Base-by-base conservation (phyloP, 352 stramenopile genomes). In the Poterioochromonas sp. region DNA sequence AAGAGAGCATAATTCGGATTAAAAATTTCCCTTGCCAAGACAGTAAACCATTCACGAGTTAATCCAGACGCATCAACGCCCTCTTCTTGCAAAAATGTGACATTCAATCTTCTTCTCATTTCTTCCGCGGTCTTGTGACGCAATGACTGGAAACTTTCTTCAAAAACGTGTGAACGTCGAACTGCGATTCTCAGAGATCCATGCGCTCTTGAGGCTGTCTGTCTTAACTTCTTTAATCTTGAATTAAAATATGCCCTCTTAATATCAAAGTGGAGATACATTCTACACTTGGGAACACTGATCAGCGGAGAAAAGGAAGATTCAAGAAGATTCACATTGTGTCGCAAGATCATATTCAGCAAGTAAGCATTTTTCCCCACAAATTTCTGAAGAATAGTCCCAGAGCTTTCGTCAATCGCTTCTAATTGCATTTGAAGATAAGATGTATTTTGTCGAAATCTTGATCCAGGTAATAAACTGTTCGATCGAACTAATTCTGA, bases 241-340 rank as follows among this genome's bases (percentile, higher is more conserved):
- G 22, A 44, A 18, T 74, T 74, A 84, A 99, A 99, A 87, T 96
- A 98, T 43, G 94, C 91, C 15, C 95, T 88, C 81, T 99, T 99
- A 79, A 99, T 98, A 85, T 99, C 96, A 81, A 99, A 99, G 79
- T 98, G 94, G 64, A 99, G 80, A 60, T 97, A 95, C 39, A 88
- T 86, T 41, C 94, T 87, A 82, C 93, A 98, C 34, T 91, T 87
- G 34, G 94, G 86, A 77, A 97, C 89, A 80, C 97, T 95, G 63
- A 99, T 92, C 81, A 99, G 85, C 35, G 93, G 89, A 39, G 89
- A 88, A 39, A 99, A 87, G 22, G 93, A 96, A 44, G 93, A 93
- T 74, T 99, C 95, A 39, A 99, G 80, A 15, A 99, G 83, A 47
- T 89, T 89, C 8, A 95, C 90, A 83, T 98, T 98, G 63, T 97